Evolutionary conservation across 2,329 filamentous ascomycete species (phyloP).

Genomic region (Aspergillus hiratsukae): DNA sequence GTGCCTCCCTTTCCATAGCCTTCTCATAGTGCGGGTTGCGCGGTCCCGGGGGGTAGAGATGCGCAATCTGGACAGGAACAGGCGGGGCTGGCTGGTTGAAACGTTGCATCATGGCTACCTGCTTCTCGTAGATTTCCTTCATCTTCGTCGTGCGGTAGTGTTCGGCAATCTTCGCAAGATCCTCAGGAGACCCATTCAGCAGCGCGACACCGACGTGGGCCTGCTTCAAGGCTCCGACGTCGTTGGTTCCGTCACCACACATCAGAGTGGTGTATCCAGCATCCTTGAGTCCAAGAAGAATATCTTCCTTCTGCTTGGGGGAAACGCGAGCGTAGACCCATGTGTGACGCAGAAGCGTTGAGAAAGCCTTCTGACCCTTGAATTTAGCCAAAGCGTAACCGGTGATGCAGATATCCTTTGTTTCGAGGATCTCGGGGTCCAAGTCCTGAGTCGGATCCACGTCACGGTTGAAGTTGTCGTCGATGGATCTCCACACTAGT

Average conservation of each 20-base stretch:
- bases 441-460: constrained; percentile 80
- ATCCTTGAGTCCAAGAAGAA: constrained; percentile 92
- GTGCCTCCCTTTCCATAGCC: constrained; percentile 80
- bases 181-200: constrained; percentile 88
- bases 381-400: constrained; percentile 90
- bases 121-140: constrained; percentile 99
- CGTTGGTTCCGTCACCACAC: constrained; percentile 97
- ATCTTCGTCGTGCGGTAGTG: constrained; percentile 93
- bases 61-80: constrained; percentile 85
- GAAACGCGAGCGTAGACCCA: constrained; percentile 99
- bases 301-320: constrained; percentile 98
- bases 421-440: constrained; percentile 72
- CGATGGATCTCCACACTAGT: constrained; percentile 90
- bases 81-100: constrained; percentile 95
- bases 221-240: constrained; percentile 95
- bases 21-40: constrained; percentile 91
- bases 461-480: constrained; percentile 79
- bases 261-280: constrained; percentile 97
- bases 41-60: constrained; percentile 87
- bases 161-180: constrained; percentile 85
- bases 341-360: constrained; percentile 74
- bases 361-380: constrained; percentile 71
- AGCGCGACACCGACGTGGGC: constrained; percentile 95
- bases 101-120: constrained; percentile 81
- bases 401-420: constrained; percentile 91